These are phyloP conservation scores for Lachnellula subtilissima DNA, from an alignment of 2,329 filamentous ascomycete species.

Conservation along the genomic window DNA sequence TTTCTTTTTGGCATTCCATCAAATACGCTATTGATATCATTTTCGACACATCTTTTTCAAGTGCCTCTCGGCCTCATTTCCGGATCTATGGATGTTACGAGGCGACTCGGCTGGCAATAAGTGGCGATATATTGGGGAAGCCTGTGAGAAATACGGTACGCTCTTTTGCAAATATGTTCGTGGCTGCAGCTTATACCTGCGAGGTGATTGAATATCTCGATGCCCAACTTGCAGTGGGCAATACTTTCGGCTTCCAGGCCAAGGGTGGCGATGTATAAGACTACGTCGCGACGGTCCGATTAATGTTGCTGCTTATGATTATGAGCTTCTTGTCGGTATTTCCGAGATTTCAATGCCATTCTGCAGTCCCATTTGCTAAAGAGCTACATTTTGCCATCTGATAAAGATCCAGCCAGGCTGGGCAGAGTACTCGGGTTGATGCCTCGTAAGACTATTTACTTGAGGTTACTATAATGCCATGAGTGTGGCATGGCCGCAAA, in stretches of 20 bases:
- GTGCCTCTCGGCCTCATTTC: not conserved
- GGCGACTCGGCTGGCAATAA: not conserved
- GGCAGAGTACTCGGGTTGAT: too few relatives aligned
- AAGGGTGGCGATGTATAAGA: not conserved
- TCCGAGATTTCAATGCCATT: too few relatives aligned
- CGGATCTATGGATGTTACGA: not conserved
- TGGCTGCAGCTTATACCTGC: not conserved
- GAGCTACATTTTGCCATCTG: too few relatives aligned
- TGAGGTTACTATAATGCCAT: too few relatives aligned
- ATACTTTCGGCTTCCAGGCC: not conserved
- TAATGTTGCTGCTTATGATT: conserved; percentile 28
- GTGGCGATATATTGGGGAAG: not conserved
- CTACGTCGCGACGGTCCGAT: not conserved
- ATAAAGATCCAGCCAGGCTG: too few relatives aligned
- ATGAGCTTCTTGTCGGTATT: too few relatives aligned
- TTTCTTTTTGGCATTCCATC: not conserved
- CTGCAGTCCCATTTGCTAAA: not conserved
- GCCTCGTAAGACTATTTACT: too few relatives aligned
- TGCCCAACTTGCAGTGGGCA: not conserved
- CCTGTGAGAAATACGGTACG: not conserved
- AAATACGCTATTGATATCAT: not conserved
- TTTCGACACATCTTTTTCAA: not conserved
- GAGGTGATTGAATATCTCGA: not conserved
- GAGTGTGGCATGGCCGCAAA: too few relatives aligned
- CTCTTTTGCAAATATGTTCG: not conserved